These are phyloP conservation scores for Yamadazyma pseudoaaseri DNA, from an alignment of 1,139 yeast genomes.

Conservation along the genomic window DNA sequence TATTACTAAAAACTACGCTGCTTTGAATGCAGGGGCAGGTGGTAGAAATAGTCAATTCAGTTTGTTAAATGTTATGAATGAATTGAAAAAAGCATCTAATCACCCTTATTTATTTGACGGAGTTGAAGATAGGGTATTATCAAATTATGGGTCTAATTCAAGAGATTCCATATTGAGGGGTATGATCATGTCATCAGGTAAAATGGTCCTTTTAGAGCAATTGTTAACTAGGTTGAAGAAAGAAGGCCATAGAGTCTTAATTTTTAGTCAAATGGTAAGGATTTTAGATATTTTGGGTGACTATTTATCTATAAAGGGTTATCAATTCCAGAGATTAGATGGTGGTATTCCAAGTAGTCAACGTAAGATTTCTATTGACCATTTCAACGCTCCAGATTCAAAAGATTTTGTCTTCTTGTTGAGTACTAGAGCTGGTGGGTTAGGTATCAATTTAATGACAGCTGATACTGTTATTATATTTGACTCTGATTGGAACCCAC, in stretches of 20 bases:
- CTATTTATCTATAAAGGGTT: slow-evolving; percentile 85
- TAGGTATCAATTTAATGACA: slow-evolving; percentile 97
- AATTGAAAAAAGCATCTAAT: slow-evolving; percentile 92
- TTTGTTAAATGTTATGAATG: slow-evolving; percentile 88
- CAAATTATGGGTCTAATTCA: slow-evolving; percentile 56
- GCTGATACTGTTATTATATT: slow-evolving; percentile 97
- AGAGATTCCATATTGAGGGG: slow-evolving; percentile 86
- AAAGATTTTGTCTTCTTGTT: slow-evolving; percentile 88
- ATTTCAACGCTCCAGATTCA: slow-evolving; percentile 91
- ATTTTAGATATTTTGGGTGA: slow-evolving; percentile 95
- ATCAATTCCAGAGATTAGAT: slow-evolving; percentile 87
- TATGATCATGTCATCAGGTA: slow-evolving; percentile 95
- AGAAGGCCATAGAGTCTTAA: slow-evolving; percentile 94
- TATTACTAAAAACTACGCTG: slow-evolving; percentile 85
- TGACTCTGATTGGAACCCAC: slow-evolving; percentile 99
- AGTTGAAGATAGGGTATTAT: slow-evolving; percentile 82
- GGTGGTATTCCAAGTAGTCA: slow-evolving; percentile 96
- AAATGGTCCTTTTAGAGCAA: slow-evolving; percentile 94
- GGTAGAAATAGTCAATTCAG: slow-evolving; percentile 74
- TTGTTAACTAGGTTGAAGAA: slow-evolving; percentile 76
- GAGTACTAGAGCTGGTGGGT: slow-evolving; percentile 97
- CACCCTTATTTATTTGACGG: slow-evolving; percentile 95
- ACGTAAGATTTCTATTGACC: slow-evolving; percentile 92
- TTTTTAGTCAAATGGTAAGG: slow-evolving; percentile 96
- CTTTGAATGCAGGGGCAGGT: slow-evolving; percentile 75